phyloP scores from a whole-genome alignment of 177 flowering plant genomes.

The Vitis hybrid region DNA sequence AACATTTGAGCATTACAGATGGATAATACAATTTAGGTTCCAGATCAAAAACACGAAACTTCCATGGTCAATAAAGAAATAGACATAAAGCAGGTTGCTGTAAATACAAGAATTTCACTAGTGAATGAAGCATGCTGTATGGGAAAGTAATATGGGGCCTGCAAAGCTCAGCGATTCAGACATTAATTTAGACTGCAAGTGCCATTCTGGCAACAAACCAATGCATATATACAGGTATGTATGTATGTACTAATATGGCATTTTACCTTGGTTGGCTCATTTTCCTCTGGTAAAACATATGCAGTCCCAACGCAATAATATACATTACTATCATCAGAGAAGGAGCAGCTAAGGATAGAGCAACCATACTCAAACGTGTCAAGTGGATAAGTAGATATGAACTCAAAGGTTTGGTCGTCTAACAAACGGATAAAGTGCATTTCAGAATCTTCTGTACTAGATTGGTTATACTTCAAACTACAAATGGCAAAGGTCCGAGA shows the following conservation, averaged over 20 bases:
- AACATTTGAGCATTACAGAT: background rate
- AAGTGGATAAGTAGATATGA: constrained; percentile 78
- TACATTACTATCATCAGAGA: constrained; percentile 85
- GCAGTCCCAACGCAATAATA: constrained; percentile 97
- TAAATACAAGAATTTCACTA: background rate
- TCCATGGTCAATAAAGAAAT: background rate
- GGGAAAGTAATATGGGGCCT: too few species aligned
- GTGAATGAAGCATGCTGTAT: too few species aligned
- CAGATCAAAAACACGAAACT: too few species aligned
- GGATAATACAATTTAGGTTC: background rate
- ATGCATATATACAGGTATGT: too few species aligned
- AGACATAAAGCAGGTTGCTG: background rate
- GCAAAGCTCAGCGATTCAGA: background rate
- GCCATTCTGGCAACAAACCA: background rate
- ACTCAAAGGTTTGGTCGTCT: constrained; percentile 94
- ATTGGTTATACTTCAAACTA: constrained; percentile 68
- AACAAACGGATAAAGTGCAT: constrained; percentile 81
- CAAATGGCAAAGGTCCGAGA: constrained; percentile 87
- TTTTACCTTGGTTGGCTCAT: constrained; percentile 85
- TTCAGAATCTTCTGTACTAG: constrained; percentile 81
- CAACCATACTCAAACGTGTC: constrained; percentile 90
- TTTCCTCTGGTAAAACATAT: constrained; percentile 93
- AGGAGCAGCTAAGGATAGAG: constrained; percentile 94
- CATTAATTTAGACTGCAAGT: background rate
- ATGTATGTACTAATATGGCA: background rate